A percentile compares a stretch with the other conserved stretches of the same genome.
Conservation (phyloP, 2,329 filamentous ascomycete species). For the Colletotrichum orbiculare region DNA sequence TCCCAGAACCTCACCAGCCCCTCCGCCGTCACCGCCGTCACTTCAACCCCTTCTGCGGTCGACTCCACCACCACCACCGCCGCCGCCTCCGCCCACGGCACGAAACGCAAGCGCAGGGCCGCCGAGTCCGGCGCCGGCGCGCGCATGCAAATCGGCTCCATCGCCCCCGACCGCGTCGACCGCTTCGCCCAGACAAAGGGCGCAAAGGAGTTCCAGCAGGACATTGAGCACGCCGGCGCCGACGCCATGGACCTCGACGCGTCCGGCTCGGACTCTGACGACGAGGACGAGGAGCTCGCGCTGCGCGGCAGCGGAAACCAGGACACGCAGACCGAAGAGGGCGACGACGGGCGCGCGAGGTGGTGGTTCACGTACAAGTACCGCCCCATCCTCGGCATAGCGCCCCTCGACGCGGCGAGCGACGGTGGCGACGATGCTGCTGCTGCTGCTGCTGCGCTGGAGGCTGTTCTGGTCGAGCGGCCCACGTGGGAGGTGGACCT, state of each 20-base stretch:
- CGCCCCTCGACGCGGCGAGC: conserved; percentile 50
- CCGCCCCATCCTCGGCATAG: conserved; percentile 85
- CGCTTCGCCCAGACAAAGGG: conserved; percentile 45
- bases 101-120: conserved; percentile 66
- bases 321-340: conserved; percentile 37
- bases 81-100: conserved; percentile 43
- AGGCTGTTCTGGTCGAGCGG: conserved; percentile 90
- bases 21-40: conserved; percentile 39
- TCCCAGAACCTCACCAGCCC: conserved; percentile 71
- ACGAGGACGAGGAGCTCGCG: conserved; percentile 48
- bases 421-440: neutral
- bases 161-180: conserved; percentile 56
- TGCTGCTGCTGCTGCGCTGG: conserved; percentile 57
- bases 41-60: conserved; percentile 22
- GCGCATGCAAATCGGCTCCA: conserved; percentile 59
- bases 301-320: conserved; percentile 46
- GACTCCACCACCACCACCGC: no score
- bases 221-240: conserved; percentile 47
- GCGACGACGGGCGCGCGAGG: conserved; percentile 44
- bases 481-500: conserved; percentile 86
- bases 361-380: conserved; percentile 94
- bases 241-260: conserved; percentile 46
- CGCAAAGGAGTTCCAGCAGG: conserved; percentile 48
- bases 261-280: conserved; percentile 27
- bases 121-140: conserved; percentile 63